Conservation (phyloP, 768 basidiomycete species). For the Suillus tomentosus region DNA sequence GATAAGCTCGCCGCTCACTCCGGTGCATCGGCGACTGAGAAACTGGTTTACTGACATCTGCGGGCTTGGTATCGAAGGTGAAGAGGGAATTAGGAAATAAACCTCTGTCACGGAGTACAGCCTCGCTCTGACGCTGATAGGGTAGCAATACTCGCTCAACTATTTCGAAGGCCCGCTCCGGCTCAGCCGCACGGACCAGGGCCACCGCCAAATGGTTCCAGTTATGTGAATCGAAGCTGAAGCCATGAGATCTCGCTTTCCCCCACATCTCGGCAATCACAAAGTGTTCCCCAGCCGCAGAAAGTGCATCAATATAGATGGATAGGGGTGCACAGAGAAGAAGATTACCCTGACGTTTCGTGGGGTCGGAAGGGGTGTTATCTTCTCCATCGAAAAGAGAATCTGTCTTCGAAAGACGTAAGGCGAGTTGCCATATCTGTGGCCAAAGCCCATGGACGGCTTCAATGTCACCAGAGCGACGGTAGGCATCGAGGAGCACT, state of each 20-base stretch:
- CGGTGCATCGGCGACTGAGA: conserved; percentile 34
- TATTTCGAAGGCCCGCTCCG: conserved; percentile 82
- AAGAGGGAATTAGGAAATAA: conserved; percentile 42
- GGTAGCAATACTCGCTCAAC: conserved; percentile 77
- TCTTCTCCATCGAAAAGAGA: conserved; percentile 34
- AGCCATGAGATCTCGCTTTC: conserved; percentile 58
- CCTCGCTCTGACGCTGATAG: conserved; percentile 40
- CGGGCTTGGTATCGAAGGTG: conserved; percentile 34
- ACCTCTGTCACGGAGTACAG: conserved; percentile 28
- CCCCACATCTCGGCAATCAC: conserved; percentile 71
- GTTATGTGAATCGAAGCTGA: conserved; percentile 84
- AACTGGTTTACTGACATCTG: conserved; percentile 27
- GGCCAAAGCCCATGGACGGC: conserved; percentile 68
- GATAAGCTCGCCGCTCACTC: conserved; percentile 26
- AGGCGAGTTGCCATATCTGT: conserved; percentile 60
- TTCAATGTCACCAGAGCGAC: conserved; percentile 55
- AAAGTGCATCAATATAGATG: conserved; percentile 77
- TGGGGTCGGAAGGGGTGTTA: conserved; percentile 10
- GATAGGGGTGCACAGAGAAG: conserved; percentile 82
- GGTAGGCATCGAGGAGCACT: conserved; percentile 72
- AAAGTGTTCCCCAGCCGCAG: conserved; percentile 58
- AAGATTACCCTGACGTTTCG: conserved; percentile 48
- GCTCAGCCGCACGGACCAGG: conserved; percentile 76
- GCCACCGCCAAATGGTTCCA: conserved; percentile 86
- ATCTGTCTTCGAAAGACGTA: conserved; percentile 39